Evolutionary conservation across 371 early-diverging fungal species (phyloP), one percentile per base, ranked within the genome.

Genomic region (Syncephalastrum sp.): DNA sequence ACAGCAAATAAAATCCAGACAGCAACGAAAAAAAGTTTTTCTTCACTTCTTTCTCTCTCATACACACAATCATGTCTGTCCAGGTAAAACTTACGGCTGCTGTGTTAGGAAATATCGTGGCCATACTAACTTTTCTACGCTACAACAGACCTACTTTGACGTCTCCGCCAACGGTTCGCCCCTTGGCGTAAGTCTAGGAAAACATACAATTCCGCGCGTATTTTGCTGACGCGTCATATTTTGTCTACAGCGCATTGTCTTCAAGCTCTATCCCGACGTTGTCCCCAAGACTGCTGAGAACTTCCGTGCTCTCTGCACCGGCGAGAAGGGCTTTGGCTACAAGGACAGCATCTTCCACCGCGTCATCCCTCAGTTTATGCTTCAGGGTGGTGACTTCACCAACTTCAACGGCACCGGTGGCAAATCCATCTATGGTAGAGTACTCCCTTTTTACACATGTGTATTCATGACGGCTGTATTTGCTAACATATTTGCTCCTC

Each of bases 301-400:
- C 88, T 99, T 99, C 79, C 85, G 96, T 52, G 82, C 82, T 54
- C 74, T 91, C 57, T 91, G 89, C 77, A 86, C 81, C 64, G 92
- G 86, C 64, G 87, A 82, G 77, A 88, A 82, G 78, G 93, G 73
- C 50, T 73, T 57, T 38, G 91, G 95, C 48, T 99, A 95, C 82
- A 91, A 92, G 77, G 90, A 86, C 64, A 86, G 86, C 71, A 71
- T 68, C 44, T 98, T 98, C 89, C 99, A 97, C 83, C 85, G 97
- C 62, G 84, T 96, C 59, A 95, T 95, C 63, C 88, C 86, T 61
- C 65, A 92, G 19, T 99, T 99, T 84, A 99, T 99, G 97, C 84
- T 98, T 50, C 99, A 99, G 79, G 99, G 99, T 63, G 99, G 99
- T 65, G 99, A 99, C 83, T 89, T 99, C 79, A 90, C 91, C 76